These are phyloP conservation scores for Obelidium mucronatum DNA, from an alignment of 192 early-diverging fungal species.

Conservation along the genomic window DNA sequence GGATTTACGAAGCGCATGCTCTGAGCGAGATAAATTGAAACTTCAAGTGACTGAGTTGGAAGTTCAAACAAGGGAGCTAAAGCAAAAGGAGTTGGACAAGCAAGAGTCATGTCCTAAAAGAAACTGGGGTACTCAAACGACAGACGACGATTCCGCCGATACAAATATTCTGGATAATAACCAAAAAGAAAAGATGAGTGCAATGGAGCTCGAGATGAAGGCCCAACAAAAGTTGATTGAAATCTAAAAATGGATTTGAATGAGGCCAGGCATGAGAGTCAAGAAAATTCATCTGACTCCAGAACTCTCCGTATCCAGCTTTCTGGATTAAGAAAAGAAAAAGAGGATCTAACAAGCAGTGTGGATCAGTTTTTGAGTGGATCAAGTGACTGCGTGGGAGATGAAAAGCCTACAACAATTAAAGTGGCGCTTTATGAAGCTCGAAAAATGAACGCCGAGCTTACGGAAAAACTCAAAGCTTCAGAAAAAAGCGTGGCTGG, in stretches of 20 bases:
- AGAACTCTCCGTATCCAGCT: constrained; percentile 1
- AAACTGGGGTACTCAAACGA: constrained; percentile 31
- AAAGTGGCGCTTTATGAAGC: constrained; percentile 31
- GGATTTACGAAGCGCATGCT: background rate
- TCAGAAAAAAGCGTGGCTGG: background rate
- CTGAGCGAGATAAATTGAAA: constrained; percentile 3
- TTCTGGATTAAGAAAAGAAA: constrained; percentile 8
- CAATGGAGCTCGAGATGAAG: constrained; percentile 2
- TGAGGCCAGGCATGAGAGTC: background rate
- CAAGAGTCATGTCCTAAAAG: background rate
- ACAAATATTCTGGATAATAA: background rate
- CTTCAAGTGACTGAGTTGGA: constrained; percentile 15
- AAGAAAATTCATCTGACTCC: background rate
- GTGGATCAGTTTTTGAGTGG: constrained; percentile 6
- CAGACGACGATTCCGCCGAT: background rate
- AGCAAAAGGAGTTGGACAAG: background rate
- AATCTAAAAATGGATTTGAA: constrained; percentile 9
- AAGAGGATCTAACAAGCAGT: constrained; percentile 8
- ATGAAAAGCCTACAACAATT: background rate
- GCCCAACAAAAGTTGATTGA: constrained; percentile 23
- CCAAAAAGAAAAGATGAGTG: background rate
- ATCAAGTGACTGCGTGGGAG: background rate
- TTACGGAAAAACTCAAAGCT: constrained; percentile 10
- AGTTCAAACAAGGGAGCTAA: background rate
- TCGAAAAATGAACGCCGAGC: constrained; percentile 11